Evolutionary conservation across 805 yeast genomes (phyloP).

Genomic region (Wickerhamomyces tratensis): DNA sequence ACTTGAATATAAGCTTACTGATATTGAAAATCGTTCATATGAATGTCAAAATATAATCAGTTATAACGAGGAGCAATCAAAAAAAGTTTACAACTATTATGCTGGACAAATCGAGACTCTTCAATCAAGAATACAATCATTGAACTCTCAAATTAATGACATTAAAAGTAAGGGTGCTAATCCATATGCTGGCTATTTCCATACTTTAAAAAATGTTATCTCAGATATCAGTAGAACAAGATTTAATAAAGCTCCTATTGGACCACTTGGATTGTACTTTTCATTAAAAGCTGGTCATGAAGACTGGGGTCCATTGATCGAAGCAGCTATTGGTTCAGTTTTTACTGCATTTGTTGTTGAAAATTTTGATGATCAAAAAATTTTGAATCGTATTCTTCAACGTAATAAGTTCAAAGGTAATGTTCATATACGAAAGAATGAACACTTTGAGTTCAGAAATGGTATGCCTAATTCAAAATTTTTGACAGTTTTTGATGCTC

Average conservation of each 20-base stretch:
- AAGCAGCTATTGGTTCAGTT: slow-evolving; percentile 37
- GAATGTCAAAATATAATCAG: background rate
- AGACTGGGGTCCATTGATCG: slow-evolving; percentile 54
- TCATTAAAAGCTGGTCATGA: slow-evolving; percentile 43
- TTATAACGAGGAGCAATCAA: background rate
- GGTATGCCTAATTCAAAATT: slow-evolving; percentile 33
- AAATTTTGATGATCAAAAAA: slow-evolving; percentile 46
- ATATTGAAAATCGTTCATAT: background rate
- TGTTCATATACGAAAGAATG: slow-evolving; percentile 43
- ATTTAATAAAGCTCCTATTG: slow-evolving; percentile 51
- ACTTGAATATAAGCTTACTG: background rate
- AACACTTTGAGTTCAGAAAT: slow-evolving; percentile 40
- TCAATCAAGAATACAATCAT: background rate
- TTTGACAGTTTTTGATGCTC: slow-evolving; percentile 47
- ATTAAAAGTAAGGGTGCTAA: slow-evolving; percentile 1
- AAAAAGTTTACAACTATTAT: too few relatives aligned
- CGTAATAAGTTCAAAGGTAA: slow-evolving; percentile 24
- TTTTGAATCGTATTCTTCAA: slow-evolving; percentile 26
- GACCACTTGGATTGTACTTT: slow-evolving; percentile 68
- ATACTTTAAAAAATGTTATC: background rate
- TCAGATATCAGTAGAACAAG: slow-evolving; percentile 14
- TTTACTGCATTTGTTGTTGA: slow-evolving; percentile 62
- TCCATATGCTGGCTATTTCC: slow-evolving; percentile 5
- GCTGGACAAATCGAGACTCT: background rate
- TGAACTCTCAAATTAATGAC: background rate